phyloP scores from a whole-genome alignment of 2,329 filamentous ascomycete species.

The Aurifilum marmelostoma region DNA sequence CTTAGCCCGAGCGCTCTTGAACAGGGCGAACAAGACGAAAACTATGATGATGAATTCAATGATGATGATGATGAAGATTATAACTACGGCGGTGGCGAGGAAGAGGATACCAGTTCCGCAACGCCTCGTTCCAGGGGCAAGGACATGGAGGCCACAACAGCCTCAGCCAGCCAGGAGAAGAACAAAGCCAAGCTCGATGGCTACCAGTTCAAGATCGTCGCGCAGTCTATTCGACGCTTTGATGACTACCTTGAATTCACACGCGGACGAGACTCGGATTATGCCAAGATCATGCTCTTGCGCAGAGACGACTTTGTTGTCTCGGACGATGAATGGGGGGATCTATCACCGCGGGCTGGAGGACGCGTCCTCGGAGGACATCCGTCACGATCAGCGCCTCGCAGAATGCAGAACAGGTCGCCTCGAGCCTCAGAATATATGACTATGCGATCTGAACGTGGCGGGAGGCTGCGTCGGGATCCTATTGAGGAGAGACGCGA shows the following conservation, averaged over 20 bases:
- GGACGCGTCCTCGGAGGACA: background rate
- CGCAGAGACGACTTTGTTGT: slow-evolving; percentile 9
- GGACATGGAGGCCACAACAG: background rate
- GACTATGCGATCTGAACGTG: background rate
- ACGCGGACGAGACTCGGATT: slow-evolving; percentile 16
- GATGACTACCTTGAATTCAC: slow-evolving; percentile 19
- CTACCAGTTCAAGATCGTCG: background rate
- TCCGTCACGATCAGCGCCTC: background rate
- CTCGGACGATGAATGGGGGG: background rate
- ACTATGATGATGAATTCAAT: background rate
- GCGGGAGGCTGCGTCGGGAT: no score
- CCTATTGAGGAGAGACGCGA: background rate
- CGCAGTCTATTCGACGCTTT: slow-evolving; percentile 4
- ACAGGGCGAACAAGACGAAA: background rate
- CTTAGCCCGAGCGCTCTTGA: background rate
- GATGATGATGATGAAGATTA: background rate
- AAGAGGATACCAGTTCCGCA: background rate
- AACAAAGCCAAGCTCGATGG: background rate
- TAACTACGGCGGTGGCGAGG: background rate
- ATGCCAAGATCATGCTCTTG: background rate
- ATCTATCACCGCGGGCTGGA: background rate
- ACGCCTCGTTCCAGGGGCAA: background rate
- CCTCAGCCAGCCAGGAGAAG: background rate
- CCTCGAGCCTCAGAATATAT: background rate
- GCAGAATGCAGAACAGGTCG: background rate